A percentile compares a stretch with the other conserved stretches of the same genome.
phyloP scores from a whole-genome alignment of 2,329 filamentous ascomycete species.

The Periconia sp. region DNA sequence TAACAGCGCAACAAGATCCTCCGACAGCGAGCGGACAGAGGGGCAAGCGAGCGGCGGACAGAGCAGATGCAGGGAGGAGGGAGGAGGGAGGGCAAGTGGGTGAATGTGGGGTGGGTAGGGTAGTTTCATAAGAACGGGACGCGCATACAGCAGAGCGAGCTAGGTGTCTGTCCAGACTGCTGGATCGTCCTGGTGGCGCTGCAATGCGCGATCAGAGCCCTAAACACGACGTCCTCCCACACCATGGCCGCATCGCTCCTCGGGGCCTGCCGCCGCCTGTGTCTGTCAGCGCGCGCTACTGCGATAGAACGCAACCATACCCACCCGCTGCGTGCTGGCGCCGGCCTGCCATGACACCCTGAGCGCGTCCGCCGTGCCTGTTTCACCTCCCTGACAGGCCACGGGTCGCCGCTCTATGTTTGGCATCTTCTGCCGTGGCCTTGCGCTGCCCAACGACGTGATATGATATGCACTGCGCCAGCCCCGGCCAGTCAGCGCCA shows the following conservation, averaged over 20 bases:
- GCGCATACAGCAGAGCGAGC: not conserved
- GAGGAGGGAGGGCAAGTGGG: not conserved
- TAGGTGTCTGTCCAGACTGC: not conserved
- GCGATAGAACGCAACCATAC: no score
- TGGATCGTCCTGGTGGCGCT: no score
- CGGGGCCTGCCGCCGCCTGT: no score
- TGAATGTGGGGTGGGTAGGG: constrained; percentile 7
- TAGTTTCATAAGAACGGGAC: constrained; percentile 15
- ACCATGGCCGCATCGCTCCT: no score
- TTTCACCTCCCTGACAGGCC: constrained; percentile 19
- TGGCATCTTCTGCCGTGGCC: constrained; percentile 9
- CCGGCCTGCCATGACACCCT: constrained; percentile 1
- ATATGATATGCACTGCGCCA: not conserved
- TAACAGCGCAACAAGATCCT: constrained; percentile 6
- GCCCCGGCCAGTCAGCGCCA: constrained; percentile 11
- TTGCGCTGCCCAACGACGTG: not conserved
- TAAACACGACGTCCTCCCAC: not conserved
- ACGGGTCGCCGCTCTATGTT: constrained; percentile 18
- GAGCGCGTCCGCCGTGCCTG: constrained; percentile 6
- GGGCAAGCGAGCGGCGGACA: not conserved
- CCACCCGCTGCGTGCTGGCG: not conserved
- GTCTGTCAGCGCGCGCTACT: no score
- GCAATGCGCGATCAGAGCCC: not conserved
- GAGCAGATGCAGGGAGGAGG: not conserved
- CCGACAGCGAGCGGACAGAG: constrained; percentile 2